Conservation (phyloP, 306 rosid genomes). For the Vicia villosa region DNA sequence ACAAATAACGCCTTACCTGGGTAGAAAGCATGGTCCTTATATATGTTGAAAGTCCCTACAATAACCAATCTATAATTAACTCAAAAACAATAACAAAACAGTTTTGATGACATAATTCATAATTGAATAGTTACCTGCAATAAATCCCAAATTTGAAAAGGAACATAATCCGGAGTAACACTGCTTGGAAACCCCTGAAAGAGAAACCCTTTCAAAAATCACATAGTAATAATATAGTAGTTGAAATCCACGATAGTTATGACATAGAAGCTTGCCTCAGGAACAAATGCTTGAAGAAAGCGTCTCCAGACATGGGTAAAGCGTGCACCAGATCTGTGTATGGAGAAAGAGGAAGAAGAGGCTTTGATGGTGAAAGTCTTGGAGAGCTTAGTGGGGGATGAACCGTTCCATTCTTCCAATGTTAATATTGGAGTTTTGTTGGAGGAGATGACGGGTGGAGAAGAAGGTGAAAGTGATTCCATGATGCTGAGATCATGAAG, state of each 20-base stretch:
- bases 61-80: conserved; percentile 26
- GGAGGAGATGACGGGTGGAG: conserved; percentile 25
- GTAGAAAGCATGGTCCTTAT: conserved; percentile 97
- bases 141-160: conserved; percentile 95
- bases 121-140: conserved; percentile 65
- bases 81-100: conserved; percentile 8
- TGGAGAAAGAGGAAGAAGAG: conserved; percentile 55
- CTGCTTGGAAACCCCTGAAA: conserved; percentile 91
- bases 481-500: conserved; percentile 34
- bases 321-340: conserved; percentile 66
- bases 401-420: conserved; percentile 90
- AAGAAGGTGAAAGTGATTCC: conserved; percentile 41
- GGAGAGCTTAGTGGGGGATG: conserved; percentile 74
- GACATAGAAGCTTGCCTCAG: conserved; percentile 63
- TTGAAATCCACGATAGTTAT: too few species aligned
- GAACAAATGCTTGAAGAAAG: conserved; percentile 86
- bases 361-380: conserved; percentile 77
- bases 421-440: conserved; percentile 31
- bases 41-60: conserved; percentile 91
- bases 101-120: conserved; percentile 7
- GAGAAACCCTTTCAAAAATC: not conserved
- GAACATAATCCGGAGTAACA: conserved; percentile 89
- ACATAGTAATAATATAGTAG: too few species aligned
- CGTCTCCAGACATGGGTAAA: conserved; percentile 71
- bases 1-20: conserved; percentile 60